Evolutionary conservation across 805 yeast species (phyloP), one percentile per base, ranked within the genome.

Genomic region (Priceomyces castillae): DNA sequence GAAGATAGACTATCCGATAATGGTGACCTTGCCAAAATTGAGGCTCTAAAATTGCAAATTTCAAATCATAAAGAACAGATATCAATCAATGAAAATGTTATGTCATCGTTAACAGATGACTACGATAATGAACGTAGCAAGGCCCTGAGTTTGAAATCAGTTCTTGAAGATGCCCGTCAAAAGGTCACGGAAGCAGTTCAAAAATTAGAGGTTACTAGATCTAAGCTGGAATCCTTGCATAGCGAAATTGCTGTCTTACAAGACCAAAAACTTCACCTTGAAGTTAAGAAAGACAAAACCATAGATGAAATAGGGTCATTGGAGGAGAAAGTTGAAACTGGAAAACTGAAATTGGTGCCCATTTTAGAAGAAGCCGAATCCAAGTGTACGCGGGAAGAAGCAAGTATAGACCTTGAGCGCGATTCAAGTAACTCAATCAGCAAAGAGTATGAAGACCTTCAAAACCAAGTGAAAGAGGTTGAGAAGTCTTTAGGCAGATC

Each of bases 401-500:
- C 38, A 15, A 36, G 36, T 19, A 74, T 81, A 1, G 59, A 59
- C 3, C 49, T 72, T 1, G 70, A 65, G 0, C 58, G 72, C 0
- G 74, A 74, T 31, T 67, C 76, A 1, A 61, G 67, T 12, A 78
- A 78, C 4, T 67, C 73, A 1, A 74, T 84, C 10, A 74, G 72
- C 18, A 48, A 56, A 2, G 84, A 81, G 52, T 71, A 80, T 40
- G 66, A 63, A 18, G 65, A 60, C 15, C 67, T 82, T 12, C 71
- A 76, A 16, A 52, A 58, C 26, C 71, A 73, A 16, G 73, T 85
- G 14, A 64, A 70, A 39, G 71, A 68, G 41, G 78, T 82, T 2
- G 86, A 84, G 50, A 63, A 62, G 34, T 62, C 65, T 18, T 59
- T 81, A 11, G 87, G 86, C 1, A 69, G 77, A 43, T 59, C 82